These are phyloP conservation scores for Lizonia empirigonia DNA, from an alignment of 2,329 filamentous ascomycete genomes.

Conservation along the genomic window DNA sequence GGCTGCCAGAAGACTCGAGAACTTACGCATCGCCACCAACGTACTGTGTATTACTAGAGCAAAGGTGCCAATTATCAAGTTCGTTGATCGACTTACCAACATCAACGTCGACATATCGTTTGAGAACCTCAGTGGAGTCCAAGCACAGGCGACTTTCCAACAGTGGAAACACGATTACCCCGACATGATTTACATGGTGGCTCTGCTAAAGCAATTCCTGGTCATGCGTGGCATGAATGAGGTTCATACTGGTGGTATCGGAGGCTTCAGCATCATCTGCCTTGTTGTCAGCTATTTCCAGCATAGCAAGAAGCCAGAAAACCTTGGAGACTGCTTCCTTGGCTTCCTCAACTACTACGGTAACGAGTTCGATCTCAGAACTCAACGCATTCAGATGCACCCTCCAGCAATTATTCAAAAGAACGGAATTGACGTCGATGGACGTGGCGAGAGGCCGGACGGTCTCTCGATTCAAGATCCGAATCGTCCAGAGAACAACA, in stretches of 20 bases:
- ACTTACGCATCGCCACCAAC: slow-evolving; percentile 63
- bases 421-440: slow-evolving; percentile 35
- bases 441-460: slow-evolving; percentile 48
- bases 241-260: slow-evolving; percentile 86
- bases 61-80: slow-evolving; percentile 92
- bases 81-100: slow-evolving; percentile 75
- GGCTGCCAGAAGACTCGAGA: slow-evolving; percentile 65
- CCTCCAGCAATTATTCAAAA: slow-evolving; percentile 79
- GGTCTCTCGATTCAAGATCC: slow-evolving; percentile 91
- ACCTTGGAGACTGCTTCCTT: slow-evolving; percentile 81
- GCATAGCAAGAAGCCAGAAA: slow-evolving; percentile 61
- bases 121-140: slow-evolving; percentile 83
- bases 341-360: slow-evolving; percentile 92
- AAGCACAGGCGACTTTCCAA: slow-evolving; percentile 79
- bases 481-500: slow-evolving; percentile 83
- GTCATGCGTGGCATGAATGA: slow-evolving; percentile 90
- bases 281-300: slow-evolving; percentile 85
- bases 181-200: slow-evolving; percentile 83
- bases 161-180: slow-evolving; percentile 81
- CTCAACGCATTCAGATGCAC: slow-evolving; percentile 72
- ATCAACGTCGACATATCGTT: slow-evolving; percentile 93
- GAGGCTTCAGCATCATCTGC: slow-evolving; percentile 93
- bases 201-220: slow-evolving; percentile 90
- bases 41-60: slow-evolving; percentile 71
- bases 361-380: slow-evolving; percentile 73